A percentile compares a stretch with the other conserved stretches of the same genome.
These are phyloP conservation scores for Populus hybrid DNA, from an alignment of 441 rosid genomes.

Conservation along the genomic window DNA sequence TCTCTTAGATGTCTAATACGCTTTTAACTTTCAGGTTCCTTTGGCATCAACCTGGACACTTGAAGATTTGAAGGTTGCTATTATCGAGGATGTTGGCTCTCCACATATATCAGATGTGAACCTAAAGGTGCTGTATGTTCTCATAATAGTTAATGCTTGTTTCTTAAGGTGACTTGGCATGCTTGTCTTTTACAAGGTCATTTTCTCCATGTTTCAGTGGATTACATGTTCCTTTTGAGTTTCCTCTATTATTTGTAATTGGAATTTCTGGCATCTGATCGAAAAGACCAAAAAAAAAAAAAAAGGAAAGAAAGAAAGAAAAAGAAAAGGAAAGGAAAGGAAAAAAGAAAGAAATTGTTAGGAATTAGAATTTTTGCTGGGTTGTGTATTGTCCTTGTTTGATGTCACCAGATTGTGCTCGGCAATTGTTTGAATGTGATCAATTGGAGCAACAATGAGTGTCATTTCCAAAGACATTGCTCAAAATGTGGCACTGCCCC, in stretches of 20 bases:
- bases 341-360: background rate
- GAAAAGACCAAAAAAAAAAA: background rate
- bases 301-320: too few relatives aligned
- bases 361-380: background rate
- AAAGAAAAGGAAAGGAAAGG: background rate
- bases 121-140: constrained; percentile 48
- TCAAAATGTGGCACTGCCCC: background rate
- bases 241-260: background rate
- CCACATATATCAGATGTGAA: constrained; percentile 67
- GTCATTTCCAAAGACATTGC: background rate
- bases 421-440: background rate
- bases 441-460: background rate
- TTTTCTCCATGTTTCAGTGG: background rate
- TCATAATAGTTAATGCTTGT: background rate
- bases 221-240: background rate
- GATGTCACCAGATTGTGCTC: background rate
- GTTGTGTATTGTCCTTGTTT: background rate
- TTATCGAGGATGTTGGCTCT: constrained; percentile 50
- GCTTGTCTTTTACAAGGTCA: background rate
- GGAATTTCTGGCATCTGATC: background rate
- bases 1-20: constrained; percentile 14
- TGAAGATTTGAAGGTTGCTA: constrained; percentile 76
- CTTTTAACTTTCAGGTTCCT: constrained; percentile 43
- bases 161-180: background rate
- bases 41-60: constrained; percentile 63